phyloP scores from a whole-genome alignment of 2,329 filamentous ascomycete genomes.

The Chaetomium strumarium region DNA sequence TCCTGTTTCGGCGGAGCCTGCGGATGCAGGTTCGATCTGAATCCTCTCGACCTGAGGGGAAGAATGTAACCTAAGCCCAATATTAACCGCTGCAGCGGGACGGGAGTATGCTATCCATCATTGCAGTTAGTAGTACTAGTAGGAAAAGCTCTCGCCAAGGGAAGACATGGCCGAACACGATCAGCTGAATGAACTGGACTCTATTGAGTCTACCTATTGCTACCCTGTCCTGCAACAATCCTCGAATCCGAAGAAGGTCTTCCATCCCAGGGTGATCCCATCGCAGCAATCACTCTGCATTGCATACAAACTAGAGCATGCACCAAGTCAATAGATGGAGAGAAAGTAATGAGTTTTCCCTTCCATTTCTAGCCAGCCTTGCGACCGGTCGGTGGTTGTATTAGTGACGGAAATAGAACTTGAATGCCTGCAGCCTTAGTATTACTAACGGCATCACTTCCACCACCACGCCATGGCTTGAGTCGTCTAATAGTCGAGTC shows the following conservation, averaged over 20 bases:
- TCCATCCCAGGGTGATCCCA: background rate
- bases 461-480: too few relatives aligned
- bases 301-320: conserved; percentile 1
- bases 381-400: background rate
- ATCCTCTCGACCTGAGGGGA: conserved; percentile 4
- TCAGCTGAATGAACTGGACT: background rate
- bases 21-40: conserved; percentile 8
- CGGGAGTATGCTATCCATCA: background rate
- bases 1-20: conserved; percentile 5
- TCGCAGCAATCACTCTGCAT: background rate
- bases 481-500: too few relatives aligned
- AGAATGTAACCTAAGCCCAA: conserved; percentile 11
- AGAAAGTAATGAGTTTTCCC: background rate
- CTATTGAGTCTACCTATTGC: background rate
- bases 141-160: background rate
- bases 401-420: background rate
- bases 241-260: background rate
- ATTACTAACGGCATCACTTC: too few relatives aligned
- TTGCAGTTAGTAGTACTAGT: background rate
- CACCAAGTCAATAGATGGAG: background rate
- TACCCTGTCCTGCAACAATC: conserved; percentile 1
- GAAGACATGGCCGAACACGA: background rate
- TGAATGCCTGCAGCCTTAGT: too few relatives aligned
- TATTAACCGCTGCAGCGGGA: conserved; percentile 6
- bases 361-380: background rate